These are phyloP conservation scores for Quercus phellos DNA, from an alignment of 331 rosid genomes.

Conservation along the genomic window DNA sequence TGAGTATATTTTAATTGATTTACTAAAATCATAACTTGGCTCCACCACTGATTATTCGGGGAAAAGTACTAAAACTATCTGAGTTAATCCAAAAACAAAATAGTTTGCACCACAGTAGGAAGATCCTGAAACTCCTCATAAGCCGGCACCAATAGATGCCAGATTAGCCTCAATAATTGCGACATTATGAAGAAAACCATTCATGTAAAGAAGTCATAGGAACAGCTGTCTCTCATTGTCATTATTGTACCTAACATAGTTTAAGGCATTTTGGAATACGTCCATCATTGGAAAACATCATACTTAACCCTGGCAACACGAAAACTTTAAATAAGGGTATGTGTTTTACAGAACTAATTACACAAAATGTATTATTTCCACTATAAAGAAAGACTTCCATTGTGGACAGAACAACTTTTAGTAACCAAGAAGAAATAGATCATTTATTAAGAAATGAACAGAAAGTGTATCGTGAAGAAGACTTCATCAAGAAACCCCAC, in stretches of 20 bases:
- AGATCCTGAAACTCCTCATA: too few relatives aligned
- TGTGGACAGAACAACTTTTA: neutral
- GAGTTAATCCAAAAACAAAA: too few relatives aligned
- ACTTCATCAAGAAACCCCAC: conserved; percentile 17
- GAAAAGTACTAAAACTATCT: too few relatives aligned
- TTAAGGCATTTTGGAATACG: neutral
- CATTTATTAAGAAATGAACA: conserved; percentile 16
- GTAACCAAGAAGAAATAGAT: too few relatives aligned
- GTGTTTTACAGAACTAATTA: neutral
- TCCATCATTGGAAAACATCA: neutral
- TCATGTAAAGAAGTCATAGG: neutral
- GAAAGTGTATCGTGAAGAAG: neutral
- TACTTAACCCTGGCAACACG: neutral
- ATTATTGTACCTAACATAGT: neutral
- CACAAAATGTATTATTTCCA: neutral
- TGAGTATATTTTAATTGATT: too few relatives aligned
- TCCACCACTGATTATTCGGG: too few relatives aligned
- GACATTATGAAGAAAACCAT: neutral
- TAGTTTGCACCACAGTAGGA: too few relatives aligned
- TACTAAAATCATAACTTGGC: too few relatives aligned
- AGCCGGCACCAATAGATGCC: too few relatives aligned
- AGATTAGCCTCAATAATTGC: neutral
- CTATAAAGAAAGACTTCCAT: conserved; percentile 2
- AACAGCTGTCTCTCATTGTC: neutral
- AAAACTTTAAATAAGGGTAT: neutral